A percentile compares a stretch with the other conserved stretches of the same genome.
Conservation (phyloP, 176 grass and related monocot genomes). For the Carex parvula region DNA sequence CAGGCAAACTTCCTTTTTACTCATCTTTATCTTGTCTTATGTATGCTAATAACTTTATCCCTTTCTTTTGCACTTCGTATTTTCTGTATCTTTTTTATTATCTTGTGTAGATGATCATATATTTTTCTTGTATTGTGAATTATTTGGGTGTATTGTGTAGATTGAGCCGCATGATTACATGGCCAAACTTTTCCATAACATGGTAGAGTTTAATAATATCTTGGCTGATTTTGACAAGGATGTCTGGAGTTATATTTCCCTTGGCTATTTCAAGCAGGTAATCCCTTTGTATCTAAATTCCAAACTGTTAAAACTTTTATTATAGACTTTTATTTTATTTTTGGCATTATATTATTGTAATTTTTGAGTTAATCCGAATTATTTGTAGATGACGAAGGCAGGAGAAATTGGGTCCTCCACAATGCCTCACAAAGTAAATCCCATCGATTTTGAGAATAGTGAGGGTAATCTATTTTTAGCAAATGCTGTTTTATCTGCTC, state of each 20-base stretch:
- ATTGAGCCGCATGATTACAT: conserved; percentile 98
- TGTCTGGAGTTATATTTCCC: conserved; percentile 90
- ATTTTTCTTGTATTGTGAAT: neutral
- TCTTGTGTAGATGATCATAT: neutral
- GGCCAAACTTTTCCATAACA: conserved; percentile 79
- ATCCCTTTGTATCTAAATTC: neutral
- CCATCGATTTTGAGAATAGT: conserved; percentile 99
- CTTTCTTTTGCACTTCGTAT: neutral
- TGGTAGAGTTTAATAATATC: conserved; percentile 87
- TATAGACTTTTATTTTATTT: no score
- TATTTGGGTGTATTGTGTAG: conserved; percentile 38
- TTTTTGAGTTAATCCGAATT: conserved; percentile 7
- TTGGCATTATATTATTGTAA: conserved; percentile 13
- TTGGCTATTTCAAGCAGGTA: conserved; percentile 98
- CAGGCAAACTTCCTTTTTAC: conserved; percentile 45
- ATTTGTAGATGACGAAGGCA: conserved; percentile 70
- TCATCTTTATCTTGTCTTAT: neutral
- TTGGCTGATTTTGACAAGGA: conserved; percentile 87
- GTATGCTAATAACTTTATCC: neutral
- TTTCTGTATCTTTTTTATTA: neutral
- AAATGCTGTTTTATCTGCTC: conserved; percentile 52
- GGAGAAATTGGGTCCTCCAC: conserved; percentile 97
- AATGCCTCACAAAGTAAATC: conserved; percentile 99
- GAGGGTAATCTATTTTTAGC: conserved; percentile 72
- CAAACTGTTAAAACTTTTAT: neutral